These are phyloP conservation scores for Ogataea degrootiae DNA, from an alignment of 805 yeast species.

Conservation along the genomic window DNA sequence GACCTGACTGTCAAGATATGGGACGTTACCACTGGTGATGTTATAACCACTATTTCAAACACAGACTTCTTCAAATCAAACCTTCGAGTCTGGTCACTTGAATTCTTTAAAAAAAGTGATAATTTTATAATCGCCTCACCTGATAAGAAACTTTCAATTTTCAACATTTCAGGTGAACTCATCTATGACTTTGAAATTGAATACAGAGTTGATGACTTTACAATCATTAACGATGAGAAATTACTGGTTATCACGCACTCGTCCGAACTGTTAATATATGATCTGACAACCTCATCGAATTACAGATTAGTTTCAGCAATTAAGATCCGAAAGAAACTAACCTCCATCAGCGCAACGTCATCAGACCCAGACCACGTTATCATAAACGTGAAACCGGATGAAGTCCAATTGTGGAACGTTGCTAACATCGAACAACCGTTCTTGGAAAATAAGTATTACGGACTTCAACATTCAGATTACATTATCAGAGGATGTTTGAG, in stretches of 20 bases:
- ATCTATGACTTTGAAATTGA: slow-evolving; percentile 21
- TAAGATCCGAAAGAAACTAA: slow-evolving; percentile 51
- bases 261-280: slow-evolving; percentile 56
- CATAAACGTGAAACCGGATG: slow-evolving; percentile 68
- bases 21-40: slow-evolving; percentile 43
- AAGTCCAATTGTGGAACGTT: slow-evolving; percentile 78
- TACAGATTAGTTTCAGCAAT: slow-evolving; percentile 32
- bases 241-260: slow-evolving; percentile 62
- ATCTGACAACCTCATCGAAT: slow-evolving; percentile 28
- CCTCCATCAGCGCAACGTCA: slow-evolving; percentile 57
- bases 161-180: slow-evolving; percentile 33
- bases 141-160: slow-evolving; percentile 56
- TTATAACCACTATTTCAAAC: slow-evolving; percentile 17
- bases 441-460: slow-evolving; percentile 59
- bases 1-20: slow-evolving; percentile 70
- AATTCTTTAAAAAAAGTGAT: slow-evolving; percentile 48
- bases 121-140: slow-evolving; percentile 72
- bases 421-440: slow-evolving; percentile 38
- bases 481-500: slow-evolving; percentile 79
- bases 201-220: slow-evolving; percentile 61
- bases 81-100: slow-evolving; percentile 51
- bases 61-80: slow-evolving; percentile 17
- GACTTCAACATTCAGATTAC: slow-evolving; percentile 65
- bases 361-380: slow-evolving; percentile 48
- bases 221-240: slow-evolving; percentile 60